Base-by-base conservation (phyloP, 2,329 filamentous ascomycete genomes). In the Xylariomycetidae sp. region DNA sequence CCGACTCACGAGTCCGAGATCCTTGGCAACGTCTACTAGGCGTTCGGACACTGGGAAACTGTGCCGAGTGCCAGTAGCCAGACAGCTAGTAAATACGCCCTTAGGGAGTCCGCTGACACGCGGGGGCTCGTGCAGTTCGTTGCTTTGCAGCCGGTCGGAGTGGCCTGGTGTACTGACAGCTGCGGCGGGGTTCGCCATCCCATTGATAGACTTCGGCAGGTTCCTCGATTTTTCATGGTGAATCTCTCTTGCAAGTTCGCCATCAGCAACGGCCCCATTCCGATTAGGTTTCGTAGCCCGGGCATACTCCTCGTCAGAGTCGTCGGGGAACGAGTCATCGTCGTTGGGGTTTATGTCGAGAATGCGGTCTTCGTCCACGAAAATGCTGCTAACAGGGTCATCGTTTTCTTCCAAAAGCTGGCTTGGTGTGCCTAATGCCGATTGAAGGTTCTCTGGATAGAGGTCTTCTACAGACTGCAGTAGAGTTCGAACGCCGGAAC, bases 381-480 rank as follows among this genome's bases (percentile, higher is more conserved):
- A 65, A 26, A 81, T 67, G 39, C 65, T 72, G 39, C 60, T 65
- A 6, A 53, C 27, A 2, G 58, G 59, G 13, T 56, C 44, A 4
- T 48, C 38, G 30, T 64, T 57, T 1, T 47, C 39, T 5, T 47
- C 48, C 5, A 47, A 32, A 6, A 49, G 35, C 8, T 52, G 50
- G 2, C 61, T 44, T n/a, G n/a, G n/a, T 8, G 67, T 39, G 1
- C 67, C 68, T 4, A 77, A 53, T 3, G 57, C 61, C n/a, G 63
- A 61, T 12, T 61, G 53, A 15, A 88, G 58, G 29, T 77, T 83
- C 14, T 74, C 70, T 0, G 85, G 82, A 53, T 84, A 95, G 12
- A 98, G 67, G 53, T 96, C 90, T 53, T 89, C 82, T 1, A 96
- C 80, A 32, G 90, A 89, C 50, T 94, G 76, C 24, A 94, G 59